phyloP scores from a whole-genome alignment of 768 basidiomycete species.

The Hysterangium stoloniferum region DNA sequence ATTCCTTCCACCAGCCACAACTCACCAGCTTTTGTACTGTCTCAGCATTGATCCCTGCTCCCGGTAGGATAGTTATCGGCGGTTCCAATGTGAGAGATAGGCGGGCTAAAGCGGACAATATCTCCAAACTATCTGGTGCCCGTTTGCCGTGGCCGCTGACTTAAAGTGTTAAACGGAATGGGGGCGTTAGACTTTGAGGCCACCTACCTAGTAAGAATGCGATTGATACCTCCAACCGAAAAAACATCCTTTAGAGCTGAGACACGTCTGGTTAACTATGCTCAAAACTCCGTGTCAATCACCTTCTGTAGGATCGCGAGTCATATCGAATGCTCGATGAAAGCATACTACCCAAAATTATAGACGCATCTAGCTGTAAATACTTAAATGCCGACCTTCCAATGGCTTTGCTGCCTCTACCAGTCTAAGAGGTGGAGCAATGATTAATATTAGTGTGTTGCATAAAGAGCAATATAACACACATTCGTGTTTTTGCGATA shows the following conservation, averaged over 20 bases:
- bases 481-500: constrained; percentile 49
- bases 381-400: constrained; percentile 41
- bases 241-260: constrained; percentile 40
- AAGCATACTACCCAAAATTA: constrained; percentile 49
- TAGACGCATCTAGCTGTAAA: background rate
- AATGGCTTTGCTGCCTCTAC: constrained; percentile 49
- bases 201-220: constrained; percentile 67
- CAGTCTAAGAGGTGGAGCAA: constrained; percentile 31
- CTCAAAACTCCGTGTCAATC: constrained; percentile 6
- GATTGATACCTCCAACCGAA: constrained; percentile 57
- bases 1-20: constrained; percentile 44
- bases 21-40: constrained; percentile 45
- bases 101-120: constrained; percentile 24
- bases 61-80: constrained; percentile 48
- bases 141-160: constrained; percentile 45
- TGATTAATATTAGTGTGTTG: background rate
- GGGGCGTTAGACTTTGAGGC: background rate
- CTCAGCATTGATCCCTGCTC: constrained; percentile 61
- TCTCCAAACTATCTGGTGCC: constrained; percentile 27
- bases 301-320: constrained; percentile 47
- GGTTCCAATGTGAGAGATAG: background rate
- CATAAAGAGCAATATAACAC: constrained; percentile 15
- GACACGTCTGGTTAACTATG: background rate
- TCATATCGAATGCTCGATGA: constrained; percentile 76
- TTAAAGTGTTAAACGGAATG: background rate